Evolutionary conservation across 768 basidiomycete genomes (phyloP).

Genomic region (Suillus discolor): DNA sequence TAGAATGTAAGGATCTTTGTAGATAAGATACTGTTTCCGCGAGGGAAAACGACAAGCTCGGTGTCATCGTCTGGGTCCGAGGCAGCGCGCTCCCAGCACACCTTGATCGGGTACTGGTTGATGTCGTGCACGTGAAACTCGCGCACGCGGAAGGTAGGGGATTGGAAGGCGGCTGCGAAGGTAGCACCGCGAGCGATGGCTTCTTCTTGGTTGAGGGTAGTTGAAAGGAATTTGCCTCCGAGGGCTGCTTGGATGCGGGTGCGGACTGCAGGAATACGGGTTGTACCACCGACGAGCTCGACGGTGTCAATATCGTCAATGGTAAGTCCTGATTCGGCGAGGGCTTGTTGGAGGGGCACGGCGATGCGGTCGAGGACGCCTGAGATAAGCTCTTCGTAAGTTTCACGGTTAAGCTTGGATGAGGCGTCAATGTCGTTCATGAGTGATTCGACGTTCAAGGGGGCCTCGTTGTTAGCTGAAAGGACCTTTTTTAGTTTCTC

Average conservation of each 20-base stretch:
- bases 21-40: conserved; percentile 83
- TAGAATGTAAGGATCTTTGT: conserved; percentile 97
- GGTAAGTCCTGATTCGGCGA: conserved; percentile 78
- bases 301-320: conserved; percentile 86
- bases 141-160: conserved; percentile 96
- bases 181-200: conserved; percentile 95
- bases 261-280: conserved; percentile 92
- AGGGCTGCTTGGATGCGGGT: conserved; percentile 83
- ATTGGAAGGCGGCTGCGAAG: conserved; percentile 95
- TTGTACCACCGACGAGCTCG: conserved; percentile 93
- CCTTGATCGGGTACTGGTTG: conserved; percentile 86
- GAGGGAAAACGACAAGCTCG: conserved; percentile 88
- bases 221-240: conserved; percentile 78
- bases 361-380: conserved; percentile 77
- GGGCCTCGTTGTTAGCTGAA: conserved; percentile 89
- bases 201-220: conserved; percentile 98
- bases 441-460: conserved; percentile 93
- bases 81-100: conserved; percentile 78
- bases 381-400: conserved; percentile 77
- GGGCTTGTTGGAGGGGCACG: conserved; percentile 73
- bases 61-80: conserved; percentile 87
- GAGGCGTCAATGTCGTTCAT: conserved; percentile 95
- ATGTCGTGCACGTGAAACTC: conserved; percentile 92
- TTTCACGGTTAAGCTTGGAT: conserved; percentile 81
- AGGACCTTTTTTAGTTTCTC: conserved; percentile 97